phyloP scores from a whole-genome alignment of 2,329 filamentous ascomycete genomes.

The Aquanectria penicillioides region DNA sequence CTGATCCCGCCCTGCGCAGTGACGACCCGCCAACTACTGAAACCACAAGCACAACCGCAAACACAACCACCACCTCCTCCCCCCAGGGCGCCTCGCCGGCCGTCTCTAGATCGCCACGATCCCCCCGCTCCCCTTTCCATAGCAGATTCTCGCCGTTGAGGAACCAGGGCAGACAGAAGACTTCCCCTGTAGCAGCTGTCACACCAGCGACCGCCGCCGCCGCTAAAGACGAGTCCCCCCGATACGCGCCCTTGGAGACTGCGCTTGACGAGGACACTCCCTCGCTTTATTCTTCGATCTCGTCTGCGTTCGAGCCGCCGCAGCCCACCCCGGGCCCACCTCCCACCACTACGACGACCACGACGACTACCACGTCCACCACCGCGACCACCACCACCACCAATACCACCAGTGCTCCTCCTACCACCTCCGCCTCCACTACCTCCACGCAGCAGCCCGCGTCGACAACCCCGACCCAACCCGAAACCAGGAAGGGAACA shows the following conservation, averaged over 20 bases:
- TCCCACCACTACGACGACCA: conserved; percentile 29
- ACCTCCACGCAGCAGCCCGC: conserved; percentile 28
- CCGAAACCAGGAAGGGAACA: conserved; percentile 54
- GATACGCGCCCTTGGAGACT: conserved; percentile 42
- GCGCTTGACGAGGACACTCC: conserved; percentile 37
- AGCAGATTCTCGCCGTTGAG: conserved; percentile 51
- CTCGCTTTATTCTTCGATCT: conserved; percentile 40
- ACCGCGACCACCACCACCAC: not conserved
- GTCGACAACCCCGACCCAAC: conserved; percentile 32
- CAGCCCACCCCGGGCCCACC: conserved; percentile 28
- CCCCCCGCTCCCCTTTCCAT: conserved; percentile 58
- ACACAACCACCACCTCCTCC: conserved; percentile 26
- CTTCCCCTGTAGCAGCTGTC: conserved; percentile 13
- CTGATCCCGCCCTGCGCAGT: conserved; percentile 49
- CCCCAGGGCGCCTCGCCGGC: conserved; percentile 45
- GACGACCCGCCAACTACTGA: conserved; percentile 45
- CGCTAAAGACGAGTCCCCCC: conserved; percentile 32
- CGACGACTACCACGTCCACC: not conserved
- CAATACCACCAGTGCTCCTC: not conserved
- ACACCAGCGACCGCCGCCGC: conserved; percentile 30
- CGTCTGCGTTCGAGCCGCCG: conserved; percentile 38
- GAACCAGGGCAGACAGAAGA: conserved; percentile 38
- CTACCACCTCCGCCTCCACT: conserved; percentile 16
- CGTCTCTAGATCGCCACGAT: conserved; percentile 53
- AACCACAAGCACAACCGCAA: conserved; percentile 35